phyloP scores from a whole-genome alignment of 306 rosid genomes.

The Citrullus colocynthis region DNA sequence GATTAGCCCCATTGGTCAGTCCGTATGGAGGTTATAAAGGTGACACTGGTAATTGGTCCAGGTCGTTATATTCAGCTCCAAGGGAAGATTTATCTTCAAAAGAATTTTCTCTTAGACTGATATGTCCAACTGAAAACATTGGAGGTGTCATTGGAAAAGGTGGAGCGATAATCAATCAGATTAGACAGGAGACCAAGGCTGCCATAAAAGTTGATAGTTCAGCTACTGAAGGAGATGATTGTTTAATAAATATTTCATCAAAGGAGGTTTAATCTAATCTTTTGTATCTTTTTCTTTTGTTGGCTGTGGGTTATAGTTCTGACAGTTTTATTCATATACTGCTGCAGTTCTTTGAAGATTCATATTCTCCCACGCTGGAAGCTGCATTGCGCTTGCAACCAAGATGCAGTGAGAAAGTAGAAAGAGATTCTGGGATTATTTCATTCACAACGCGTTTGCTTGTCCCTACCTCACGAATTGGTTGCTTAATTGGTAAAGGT shows the following conservation, averaged over 20 bases:
- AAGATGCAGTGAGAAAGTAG: constrained; percentile 86
- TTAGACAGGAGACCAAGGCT: constrained; percentile 92
- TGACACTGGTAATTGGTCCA: constrained; percentile 80
- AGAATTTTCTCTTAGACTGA: constrained; percentile 73
- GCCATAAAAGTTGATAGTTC: constrained; percentile 92
- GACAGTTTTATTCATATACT: constrained; percentile 9
- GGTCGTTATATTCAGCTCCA: constrained; percentile 83
- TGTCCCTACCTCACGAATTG: constrained; percentile 87
- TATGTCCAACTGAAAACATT: constrained; percentile 80
- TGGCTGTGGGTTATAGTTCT: constrained; percentile 8
- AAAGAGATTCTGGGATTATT: constrained; percentile 91
- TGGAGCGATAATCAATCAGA: constrained; percentile 80
- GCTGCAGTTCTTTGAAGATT: constrained; percentile 75
- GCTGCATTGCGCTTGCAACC: constrained; percentile 97
- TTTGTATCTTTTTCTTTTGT: neutral
- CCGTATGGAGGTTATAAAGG: constrained; percentile 82
- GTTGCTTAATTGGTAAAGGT: constrained; percentile 98
- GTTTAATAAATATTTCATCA: constrained; percentile 67
- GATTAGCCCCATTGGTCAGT: constrained; percentile 70
- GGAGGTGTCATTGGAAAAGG: constrained; percentile 99
- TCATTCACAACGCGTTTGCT: constrained; percentile 87
- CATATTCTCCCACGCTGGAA: constrained; percentile 67
- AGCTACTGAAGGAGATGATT: constrained; percentile 70
- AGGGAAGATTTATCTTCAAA: constrained; percentile 72
- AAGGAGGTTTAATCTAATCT: constrained; percentile 54